Evolutionary conservation across 1,284 basidiomycete species (phyloP), one percentile per base, ranked within the genome.

Genomic region (Clitocybe nebularis): DNA sequence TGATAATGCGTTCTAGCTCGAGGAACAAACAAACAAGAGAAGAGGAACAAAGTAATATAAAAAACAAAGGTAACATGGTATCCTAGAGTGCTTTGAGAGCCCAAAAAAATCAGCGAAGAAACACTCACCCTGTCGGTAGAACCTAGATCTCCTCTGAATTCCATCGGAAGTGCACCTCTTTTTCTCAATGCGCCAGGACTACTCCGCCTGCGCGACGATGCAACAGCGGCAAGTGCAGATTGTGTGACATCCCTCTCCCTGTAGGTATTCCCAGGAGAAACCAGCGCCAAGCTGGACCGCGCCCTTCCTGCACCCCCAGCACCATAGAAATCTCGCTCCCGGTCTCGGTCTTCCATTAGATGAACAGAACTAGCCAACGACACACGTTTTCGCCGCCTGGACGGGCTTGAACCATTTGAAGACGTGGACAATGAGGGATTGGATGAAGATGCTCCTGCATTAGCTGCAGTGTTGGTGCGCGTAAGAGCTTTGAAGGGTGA

Each of bases 91-190:
- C n/a, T n/a, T n/a, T 25, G 13, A 36, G 37, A 39, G 43, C 26
- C 39, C 14, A 24, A 37, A 13, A 28, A 28, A 11, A 13, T 2
- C 10, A 11, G 26, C 26, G 17, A 23, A 35, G 42, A 23, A 20
- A 22, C 34, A 41, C 68, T 25, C 46, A 79, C 77, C 61, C 64
- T 66, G 45, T 67, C 71, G 36, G 75, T 71, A n/a, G n/a, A n/a
- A 29, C 42, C 67, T 54, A 48, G 60, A 59, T 71, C 59, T 10
- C 59, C 69, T 21, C 71, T 65, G 56, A 84, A 86, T 54, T 86
- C 83, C 29, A 64, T 66, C 0, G 84, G 84, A 45, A 87, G 55
- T n/a, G 69, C 71, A 45, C 60, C 70, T 48, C 73, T 69, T 32
- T 65, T 67, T 39, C 61, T 65, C n/a, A 49, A 56, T 10, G 57